These are phyloP conservation scores for Nicotiana benthamiana DNA, from an alignment of 257 asterid genomes.

Conservation along the genomic window DNA sequence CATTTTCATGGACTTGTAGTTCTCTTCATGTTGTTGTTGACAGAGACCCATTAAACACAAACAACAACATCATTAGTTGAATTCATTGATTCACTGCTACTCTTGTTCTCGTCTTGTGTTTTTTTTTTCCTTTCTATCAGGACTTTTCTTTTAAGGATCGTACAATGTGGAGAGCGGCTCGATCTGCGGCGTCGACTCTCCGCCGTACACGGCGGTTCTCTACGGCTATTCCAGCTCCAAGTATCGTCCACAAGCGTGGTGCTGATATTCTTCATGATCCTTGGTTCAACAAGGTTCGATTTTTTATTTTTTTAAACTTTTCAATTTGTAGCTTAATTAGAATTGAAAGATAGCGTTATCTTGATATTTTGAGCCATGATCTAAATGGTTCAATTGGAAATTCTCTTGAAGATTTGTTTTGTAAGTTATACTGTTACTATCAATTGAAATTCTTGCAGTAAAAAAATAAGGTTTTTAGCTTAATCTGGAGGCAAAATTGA, in stretches of 20 bases:
- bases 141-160: background rate
- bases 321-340: background rate
- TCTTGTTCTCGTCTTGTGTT: background rate
- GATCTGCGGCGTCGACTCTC: slow-evolving; percentile 70
- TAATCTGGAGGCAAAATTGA: background rate
- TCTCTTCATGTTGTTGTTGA: background rate
- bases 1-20: background rate
- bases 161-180: slow-evolving; percentile 69
- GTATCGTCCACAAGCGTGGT: slow-evolving; percentile 93
- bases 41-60: background rate
- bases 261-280: slow-evolving; percentile 98
- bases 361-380: background rate
- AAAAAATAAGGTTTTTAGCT: background rate
- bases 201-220: slow-evolving; percentile 57
- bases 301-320: background rate
- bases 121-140: background rate
- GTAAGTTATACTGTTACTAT: background rate
- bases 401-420: background rate
- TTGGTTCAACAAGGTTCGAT: slow-evolving; percentile 85
- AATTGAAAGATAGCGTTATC: background rate
- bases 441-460: background rate
- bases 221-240: slow-evolving; percentile 81
- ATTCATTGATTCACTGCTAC: background rate
- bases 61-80: background rate
- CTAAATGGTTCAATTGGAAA: background rate